Percentiles rank a stretch among this genome's conserved stretches.
These are phyloP conservation scores for Ilex aquifolium DNA, from an alignment of 257 asterid species.

Conservation along the genomic window DNA sequence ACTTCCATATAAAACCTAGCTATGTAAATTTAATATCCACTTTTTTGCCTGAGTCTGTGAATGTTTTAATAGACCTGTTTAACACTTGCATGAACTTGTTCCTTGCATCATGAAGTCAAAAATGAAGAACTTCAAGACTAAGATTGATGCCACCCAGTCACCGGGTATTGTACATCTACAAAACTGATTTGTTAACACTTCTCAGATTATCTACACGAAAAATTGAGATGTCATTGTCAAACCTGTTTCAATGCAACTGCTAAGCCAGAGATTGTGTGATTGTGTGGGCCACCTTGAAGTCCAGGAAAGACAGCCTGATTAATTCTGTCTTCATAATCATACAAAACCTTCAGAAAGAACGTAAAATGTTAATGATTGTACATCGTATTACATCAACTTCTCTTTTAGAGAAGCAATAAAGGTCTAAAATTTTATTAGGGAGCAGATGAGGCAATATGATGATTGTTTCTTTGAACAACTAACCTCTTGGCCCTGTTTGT, in stretches of 20 bases:
- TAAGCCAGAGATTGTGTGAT: conserved; percentile 1
- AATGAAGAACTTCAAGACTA: neutral
- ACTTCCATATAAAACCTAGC: neutral
- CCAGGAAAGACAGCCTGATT: conserved; percentile 5
- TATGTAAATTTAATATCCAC: no score
- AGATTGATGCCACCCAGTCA: no score
- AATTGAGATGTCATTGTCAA: neutral
- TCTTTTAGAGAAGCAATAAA: no score
- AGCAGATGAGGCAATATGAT: no score
- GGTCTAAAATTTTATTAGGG: no score
- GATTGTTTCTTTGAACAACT: neutral
- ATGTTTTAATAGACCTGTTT: neutral
- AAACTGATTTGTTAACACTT: no score
- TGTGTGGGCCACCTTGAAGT: conserved; percentile 3
- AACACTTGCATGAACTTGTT: neutral
- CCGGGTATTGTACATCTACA: no score
- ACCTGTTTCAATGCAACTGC: conserved; percentile 6
- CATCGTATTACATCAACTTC: no score
- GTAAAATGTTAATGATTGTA: neutral
- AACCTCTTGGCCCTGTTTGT: conserved; percentile 2
- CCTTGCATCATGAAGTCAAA: neutral
- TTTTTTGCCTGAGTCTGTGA: neutral
- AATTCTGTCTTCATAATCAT: conserved; percentile 2
- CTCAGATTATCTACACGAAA: no score
- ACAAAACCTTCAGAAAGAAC: neutral